A percentile compares a stretch with the other conserved stretches of the same genome.
phyloP scores from a whole-genome alignment of 352 stramenopile species.

The Phytophthora foliorum region DNA sequence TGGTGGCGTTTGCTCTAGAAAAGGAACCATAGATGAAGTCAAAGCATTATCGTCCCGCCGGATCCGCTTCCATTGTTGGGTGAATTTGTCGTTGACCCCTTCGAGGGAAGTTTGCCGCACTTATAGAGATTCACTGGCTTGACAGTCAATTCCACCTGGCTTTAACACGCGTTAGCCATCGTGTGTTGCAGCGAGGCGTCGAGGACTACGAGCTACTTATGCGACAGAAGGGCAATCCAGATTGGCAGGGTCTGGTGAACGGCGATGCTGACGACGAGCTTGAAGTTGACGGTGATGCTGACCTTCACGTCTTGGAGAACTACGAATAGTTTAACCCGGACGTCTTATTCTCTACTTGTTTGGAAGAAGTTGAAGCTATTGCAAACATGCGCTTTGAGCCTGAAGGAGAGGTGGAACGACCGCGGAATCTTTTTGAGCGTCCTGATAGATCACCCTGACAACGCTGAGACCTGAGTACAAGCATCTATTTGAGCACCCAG shows the following conservation, averaged over 20 bases:
- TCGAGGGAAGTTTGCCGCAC: not conserved
- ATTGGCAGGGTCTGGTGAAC: not conserved
- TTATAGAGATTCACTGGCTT: slow-evolving; percentile 6
- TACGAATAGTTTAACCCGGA: not conserved
- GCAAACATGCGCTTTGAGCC: not conserved
- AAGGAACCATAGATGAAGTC: slow-evolving; percentile 15
- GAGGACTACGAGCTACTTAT: not conserved
- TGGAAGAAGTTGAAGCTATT: not conserved
- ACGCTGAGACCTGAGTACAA: not conserved
- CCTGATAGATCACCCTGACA: not conserved
- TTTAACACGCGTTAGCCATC: not conserved
- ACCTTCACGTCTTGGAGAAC: not conserved
- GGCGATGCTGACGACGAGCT: not conserved
- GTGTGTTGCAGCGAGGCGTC: not conserved
- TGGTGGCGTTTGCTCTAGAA: slow-evolving; percentile 12
- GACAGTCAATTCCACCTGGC: not conserved
- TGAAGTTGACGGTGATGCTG: not conserved
- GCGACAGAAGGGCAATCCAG: not conserved
- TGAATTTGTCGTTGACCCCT: slow-evolving; percentile 1
- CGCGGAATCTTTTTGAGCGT: not conserved
- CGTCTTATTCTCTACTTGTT: not conserved
- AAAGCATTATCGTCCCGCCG: slow-evolving; percentile 7
- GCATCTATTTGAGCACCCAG: not conserved
- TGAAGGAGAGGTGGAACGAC: not conserved
- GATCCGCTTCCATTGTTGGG: slow-evolving; percentile 2